phyloP scores from a whole-genome alignment of 2,329 filamentous ascomycete species.

The Pseudogymnoascus pannorum region DNA sequence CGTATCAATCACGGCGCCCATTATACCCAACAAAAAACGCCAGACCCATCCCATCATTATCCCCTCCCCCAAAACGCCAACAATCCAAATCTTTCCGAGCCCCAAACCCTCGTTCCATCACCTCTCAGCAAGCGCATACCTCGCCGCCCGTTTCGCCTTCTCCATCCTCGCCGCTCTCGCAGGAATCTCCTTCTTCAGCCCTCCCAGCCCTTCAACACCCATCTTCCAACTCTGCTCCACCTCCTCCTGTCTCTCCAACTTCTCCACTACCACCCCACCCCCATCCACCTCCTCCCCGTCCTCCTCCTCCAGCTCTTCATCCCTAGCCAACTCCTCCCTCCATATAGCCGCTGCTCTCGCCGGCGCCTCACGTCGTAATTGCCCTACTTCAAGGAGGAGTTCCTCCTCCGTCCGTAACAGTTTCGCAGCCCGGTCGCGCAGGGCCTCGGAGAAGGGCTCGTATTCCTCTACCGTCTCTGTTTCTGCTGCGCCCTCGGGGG shows the following conservation, averaged over 20 bases:
- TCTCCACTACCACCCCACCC: constrained; percentile 26
- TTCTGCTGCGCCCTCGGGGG: constrained; percentile 13
- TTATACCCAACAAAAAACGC: background rate
- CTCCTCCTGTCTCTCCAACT: constrained; percentile 39
- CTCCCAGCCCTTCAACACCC: constrained; percentile 44
- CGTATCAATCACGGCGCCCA: background rate
- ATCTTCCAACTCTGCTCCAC: constrained; percentile 41
- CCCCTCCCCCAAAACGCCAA: background rate
- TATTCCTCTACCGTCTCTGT: constrained; percentile 36
- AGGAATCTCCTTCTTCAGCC: constrained; percentile 53
- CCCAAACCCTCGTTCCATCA: background rate
- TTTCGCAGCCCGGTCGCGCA: constrained; percentile 51
- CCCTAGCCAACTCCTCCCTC: constrained; percentile 17
- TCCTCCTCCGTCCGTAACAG: constrained; percentile 57
- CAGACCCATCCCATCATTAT: background rate
- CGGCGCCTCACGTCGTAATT: constrained; percentile 23
- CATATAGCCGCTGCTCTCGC: constrained; percentile 15
- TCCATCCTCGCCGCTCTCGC: constrained; percentile 58
- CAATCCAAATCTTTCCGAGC: background rate
- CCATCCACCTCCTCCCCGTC: constrained; percentile 11
- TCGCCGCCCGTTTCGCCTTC: constrained; percentile 48
- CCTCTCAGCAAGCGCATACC: constrained; percentile 21
- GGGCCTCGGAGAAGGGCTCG: constrained; percentile 54
- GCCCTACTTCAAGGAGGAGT: constrained; percentile 55
- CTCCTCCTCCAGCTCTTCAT: constrained; percentile 15